Evolutionary conservation across 208 protist genomes (phyloP).

Genomic region (Leishmania turanica): DNA sequence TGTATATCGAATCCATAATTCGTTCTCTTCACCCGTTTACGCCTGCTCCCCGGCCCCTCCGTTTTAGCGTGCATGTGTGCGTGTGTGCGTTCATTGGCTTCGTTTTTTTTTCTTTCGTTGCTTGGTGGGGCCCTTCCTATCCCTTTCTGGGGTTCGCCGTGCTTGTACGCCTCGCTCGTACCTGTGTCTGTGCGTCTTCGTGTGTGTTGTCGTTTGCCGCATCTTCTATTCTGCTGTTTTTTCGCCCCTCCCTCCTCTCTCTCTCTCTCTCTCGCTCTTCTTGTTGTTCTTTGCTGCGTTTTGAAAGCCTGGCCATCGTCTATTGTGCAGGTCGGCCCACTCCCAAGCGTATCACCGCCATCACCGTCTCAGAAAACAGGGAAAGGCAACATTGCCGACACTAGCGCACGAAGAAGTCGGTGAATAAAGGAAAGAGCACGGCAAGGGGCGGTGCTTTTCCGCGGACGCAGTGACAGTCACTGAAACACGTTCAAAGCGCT

Average conservation of each 20-base stretch:
- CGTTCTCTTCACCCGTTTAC: background rate
- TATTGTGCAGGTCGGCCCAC: background rate
- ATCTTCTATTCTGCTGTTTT: background rate
- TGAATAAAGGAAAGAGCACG: background rate
- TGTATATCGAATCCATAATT: background rate
- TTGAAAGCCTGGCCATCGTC: background rate
- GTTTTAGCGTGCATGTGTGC: background rate
- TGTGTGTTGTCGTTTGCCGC: background rate
- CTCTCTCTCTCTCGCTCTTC: too few relatives aligned
- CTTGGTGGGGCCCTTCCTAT: background rate
- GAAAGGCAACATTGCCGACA: background rate
- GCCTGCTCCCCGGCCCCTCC: background rate
- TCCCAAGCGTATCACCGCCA: background rate
- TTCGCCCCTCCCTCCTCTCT: background rate
- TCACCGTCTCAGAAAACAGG: background rate
- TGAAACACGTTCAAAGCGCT: background rate
- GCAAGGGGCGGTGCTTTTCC: background rate
- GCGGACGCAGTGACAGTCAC: background rate
- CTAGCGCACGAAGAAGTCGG: background rate
- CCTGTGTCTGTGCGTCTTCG: background rate
- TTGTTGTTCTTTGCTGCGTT: background rate
- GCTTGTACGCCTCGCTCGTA: background rate
- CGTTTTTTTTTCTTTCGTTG: background rate
- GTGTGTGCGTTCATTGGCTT: background rate
- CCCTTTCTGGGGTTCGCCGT: constrained; percentile 1